Evolutionary conservation across 352 stramenopile genomes (phyloP), one percentile per base, ranked within the genome.

Genomic region (Phytophthora brassicae): DNA sequence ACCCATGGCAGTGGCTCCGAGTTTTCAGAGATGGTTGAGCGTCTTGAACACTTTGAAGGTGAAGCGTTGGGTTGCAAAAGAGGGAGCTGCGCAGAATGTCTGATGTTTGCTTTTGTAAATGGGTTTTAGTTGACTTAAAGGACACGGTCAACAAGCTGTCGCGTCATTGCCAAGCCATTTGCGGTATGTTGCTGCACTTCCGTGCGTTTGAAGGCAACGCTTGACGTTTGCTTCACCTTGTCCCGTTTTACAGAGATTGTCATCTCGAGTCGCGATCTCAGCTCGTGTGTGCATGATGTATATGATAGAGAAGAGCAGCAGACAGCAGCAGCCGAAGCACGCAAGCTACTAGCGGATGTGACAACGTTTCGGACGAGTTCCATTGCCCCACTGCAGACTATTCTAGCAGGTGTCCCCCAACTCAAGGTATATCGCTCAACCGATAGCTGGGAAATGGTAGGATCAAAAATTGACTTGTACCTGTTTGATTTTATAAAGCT

Each of bases 381-480:
- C 16, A 86, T 91, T 56, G 72, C 72, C 24, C 77, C 81, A 35
- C 58, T 93, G 20, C 84, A 90, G 56, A 74, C 70, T 22, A 60
- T 90, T 44, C 60, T 89, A 53, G 70, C 72, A 8, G 66, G 63
- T 0, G 75, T 90, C 31, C 77, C 81, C 6, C 74, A 86, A 17
- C 68, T 90, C 19, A 81, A 82, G 56, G 79, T 85, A 55, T n/a
- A 38, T 31, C 26, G 26, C 26, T 31, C n/a, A n/a, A 31, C 26
- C 4, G 4, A 8, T 19, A 36, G 17, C 22, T 55, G 39, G 41
- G 16, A 24, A 39, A 64, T 19, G 5, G 52, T 45, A 11, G 12
- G 16, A 61, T 33, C 50, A 33, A 16, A 28, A 22, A 45, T 47
- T 29, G 39, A 70, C 43, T 39, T 9, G 50, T 16, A 22, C 9